Conservation (phyloP, 164 flowering plant species). For the Litsea cubeba region DNA sequence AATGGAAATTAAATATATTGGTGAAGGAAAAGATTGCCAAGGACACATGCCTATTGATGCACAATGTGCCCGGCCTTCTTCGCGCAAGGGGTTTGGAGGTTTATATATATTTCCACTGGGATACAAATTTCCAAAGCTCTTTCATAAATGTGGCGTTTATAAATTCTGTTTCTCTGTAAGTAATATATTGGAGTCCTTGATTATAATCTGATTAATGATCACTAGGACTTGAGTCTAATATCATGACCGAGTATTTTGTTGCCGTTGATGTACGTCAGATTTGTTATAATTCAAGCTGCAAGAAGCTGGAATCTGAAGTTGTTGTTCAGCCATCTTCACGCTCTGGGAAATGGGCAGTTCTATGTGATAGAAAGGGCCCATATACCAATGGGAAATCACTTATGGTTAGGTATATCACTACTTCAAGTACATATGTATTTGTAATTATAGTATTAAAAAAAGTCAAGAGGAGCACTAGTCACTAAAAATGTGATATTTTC, state of each 20-base stretch:
- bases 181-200: background rate
- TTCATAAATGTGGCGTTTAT: constrained; percentile 49
- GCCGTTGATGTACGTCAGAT: constrained; percentile 17
- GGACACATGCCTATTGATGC: constrained; percentile 24
- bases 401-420: constrained; percentile 28
- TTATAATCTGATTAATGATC: background rate
- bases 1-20: constrained; percentile 30
- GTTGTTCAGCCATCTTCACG: constrained; percentile 29
- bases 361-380: constrained; percentile 11
- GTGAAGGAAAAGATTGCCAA: constrained; percentile 5
- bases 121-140: constrained; percentile 30
- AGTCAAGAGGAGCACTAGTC: too few species aligned
- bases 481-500: background rate
- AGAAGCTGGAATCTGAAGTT: constrained; percentile 31
- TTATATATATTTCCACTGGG: constrained; percentile 52
- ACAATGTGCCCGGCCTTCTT: constrained; percentile 25
- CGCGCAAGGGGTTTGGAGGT: constrained; percentile 46
- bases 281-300: constrained; percentile 16
- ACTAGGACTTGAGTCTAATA: background rate
- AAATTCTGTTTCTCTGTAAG: constrained; percentile 49
- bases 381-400: constrained; percentile 4
- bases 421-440: too few species aligned
- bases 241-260: background rate
- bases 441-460: too few species aligned
- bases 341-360: constrained; percentile 36